Base-by-base conservation (phyloP, 176 grass and related monocot genomes). In the Aegilops bicornis region DNA sequence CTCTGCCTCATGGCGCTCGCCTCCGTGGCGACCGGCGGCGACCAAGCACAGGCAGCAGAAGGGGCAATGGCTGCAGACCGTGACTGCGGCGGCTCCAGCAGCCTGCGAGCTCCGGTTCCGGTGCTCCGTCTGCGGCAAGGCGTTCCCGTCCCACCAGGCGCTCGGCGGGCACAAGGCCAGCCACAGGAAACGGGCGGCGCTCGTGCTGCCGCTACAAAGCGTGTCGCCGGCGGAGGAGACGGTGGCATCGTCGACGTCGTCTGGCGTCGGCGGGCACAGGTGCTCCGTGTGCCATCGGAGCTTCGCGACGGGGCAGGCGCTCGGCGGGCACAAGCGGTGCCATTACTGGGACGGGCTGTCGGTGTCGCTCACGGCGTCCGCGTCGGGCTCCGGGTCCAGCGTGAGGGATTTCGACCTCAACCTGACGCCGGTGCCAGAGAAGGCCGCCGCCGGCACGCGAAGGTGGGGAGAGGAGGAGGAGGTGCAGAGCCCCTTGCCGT, bases 161-260 rank as follows among this genome's bases (percentile, higher is more conserved):
- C 88, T 97, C 3, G 95, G 95, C 17, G 95, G 95, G 20, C 92
- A 97, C 88, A 97, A 97, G 83, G 91, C 95, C 42, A 97, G 95
- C 83, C 95, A 97, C 86, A 76, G 92, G 22, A 88, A 64, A 67
- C 92, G 83, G 22, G 33, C 50, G 29, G 56, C 14, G 72, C 24
- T 52, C 24, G 39, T 24, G 52, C 39, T 42, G 52, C 39, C 24
- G 3, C 7, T 31, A 10, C 19, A 7, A 3, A 40, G 73, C 8
- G 61, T 64, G 9, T n/a, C 71, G 66, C 25, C 81, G 0, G 72
- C 65, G 13, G 81, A 65, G 35, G 83, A 79, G 10, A 45, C 43
- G n/a, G 15, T 79, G 30, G 35, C 62, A 36, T 86, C 76, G 43
- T 76, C 67, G 4, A 64, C 52, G 23, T 24, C 17, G 27, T 69